Base-by-base conservation (phyloP, 2,329 filamentous ascomycete genomes). In the Chaetomium strumarium region DNA sequence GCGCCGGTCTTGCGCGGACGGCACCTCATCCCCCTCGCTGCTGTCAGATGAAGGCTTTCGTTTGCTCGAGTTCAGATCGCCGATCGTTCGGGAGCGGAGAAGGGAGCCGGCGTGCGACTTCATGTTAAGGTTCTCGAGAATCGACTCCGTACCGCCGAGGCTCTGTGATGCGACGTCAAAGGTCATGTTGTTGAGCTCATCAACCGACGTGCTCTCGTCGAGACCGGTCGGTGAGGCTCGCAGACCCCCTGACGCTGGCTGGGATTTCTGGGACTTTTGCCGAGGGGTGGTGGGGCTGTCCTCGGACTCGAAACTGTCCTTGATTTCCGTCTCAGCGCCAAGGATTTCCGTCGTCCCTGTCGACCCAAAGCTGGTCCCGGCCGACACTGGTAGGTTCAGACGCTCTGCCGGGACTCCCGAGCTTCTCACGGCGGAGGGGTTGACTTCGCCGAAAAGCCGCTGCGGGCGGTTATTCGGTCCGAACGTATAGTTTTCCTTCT, bases 401-500 rank as follows among this genome's bases (percentile, higher is more conserved):
- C 71, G 72, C 29, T 74, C 69, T 46, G 73, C 70, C 0, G 72
- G 68, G 37, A 67, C 75, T 6, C 76, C 78, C 8, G 77, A 78
- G 61, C 75, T 80, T 12, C 76, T 76, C 16, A 81, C 66, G 0
- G 74, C 77, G 5, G 78, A 82, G 16, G 68, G 67, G 16, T 74
- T 74, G 6, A 83, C 75, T 55, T 82, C 79, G 2, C 79, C 79
- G 62, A 81, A 82, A 2, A 82, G 65, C 10, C 72, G 71, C 3
- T 67, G 72, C 3, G 64, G 67, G 5, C 67, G 69, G 12, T 62
- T 60, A 17, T 57, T 64, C 39, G 66, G 82, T 70, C 83, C 83
- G 43, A 86, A 81, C 67, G 86, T 85, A 46, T 81, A 79, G 8
- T 88, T 91, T 66, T 91, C 87, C 62, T 90, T 90, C 66, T 91